A percentile compares a stretch with the other conserved stretches of the same genome.
phyloP scores from a whole-genome alignment of 2,329 filamentous ascomycete genomes.

The Hymenoscyphus infarciens region DNA sequence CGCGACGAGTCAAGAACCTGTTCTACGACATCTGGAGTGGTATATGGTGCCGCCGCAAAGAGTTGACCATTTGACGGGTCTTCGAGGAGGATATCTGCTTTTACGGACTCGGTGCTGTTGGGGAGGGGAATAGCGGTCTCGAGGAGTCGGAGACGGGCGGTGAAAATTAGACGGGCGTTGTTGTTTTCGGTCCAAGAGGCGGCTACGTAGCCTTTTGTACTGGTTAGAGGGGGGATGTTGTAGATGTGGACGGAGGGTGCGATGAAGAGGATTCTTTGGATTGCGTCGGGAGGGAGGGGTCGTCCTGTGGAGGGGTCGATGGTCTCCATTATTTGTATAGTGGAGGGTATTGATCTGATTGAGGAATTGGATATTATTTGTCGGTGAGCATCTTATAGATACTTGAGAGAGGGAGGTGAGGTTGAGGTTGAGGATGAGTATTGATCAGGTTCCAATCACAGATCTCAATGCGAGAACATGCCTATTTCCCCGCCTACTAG shows the following conservation, averaged over 20 bases:
- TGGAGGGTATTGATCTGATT: background rate
- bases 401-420: too few relatives aligned
- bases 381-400: background rate
- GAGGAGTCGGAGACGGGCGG: conserved; percentile 72
- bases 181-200: conserved; percentile 71
- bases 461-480: conserved; percentile 4
- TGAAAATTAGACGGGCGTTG: conserved; percentile 74
- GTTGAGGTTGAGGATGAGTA: too few relatives aligned
- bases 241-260: conserved; percentile 76
- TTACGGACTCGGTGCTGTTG: conserved; percentile 51
- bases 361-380: background rate
- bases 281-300: conserved; percentile 68
- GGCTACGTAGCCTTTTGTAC: conserved; percentile 75
- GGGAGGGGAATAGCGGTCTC: conserved; percentile 60
- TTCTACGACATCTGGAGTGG: conserved; percentile 62
- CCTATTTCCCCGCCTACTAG: background rate
- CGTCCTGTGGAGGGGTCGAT: conserved; percentile 69
- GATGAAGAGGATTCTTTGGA: conserved; percentile 81
- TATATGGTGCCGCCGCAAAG: conserved; percentile 83
- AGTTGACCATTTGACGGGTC: conserved; percentile 69
- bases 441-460: conserved; percentile 1
- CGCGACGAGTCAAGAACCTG: conserved; percentile 74
- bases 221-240: conserved; percentile 75
- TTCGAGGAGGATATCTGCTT: conserved; percentile 75
- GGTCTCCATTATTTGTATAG: conserved; percentile 29